phyloP scores from a whole-genome alignment of 2,329 filamentous ascomycete genomes.

The Neospermospora avenae region DNA sequence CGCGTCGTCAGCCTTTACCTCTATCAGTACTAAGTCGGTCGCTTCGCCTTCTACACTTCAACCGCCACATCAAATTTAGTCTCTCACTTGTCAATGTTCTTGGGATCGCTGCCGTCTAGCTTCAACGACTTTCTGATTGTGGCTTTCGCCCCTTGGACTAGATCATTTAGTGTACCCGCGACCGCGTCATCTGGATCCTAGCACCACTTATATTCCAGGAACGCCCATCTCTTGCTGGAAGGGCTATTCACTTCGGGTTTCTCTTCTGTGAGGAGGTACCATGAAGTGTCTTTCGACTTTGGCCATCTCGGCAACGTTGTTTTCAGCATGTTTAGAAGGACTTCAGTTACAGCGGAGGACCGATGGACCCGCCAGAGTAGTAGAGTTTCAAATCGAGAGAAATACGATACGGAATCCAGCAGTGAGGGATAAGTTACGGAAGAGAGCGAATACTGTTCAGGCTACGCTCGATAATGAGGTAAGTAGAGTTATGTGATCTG shows the following conservation, averaged over 20 bases:
- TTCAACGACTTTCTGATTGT: neutral
- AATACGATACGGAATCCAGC: constrained; percentile 29
- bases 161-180: constrained; percentile 12
- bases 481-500: constrained; percentile 8
- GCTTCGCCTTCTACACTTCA: neutral
- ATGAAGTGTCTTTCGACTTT: constrained; percentile 32
- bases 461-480: constrained; percentile 56
- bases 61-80: neutral
- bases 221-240: neutral
- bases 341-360: constrained; percentile 29
- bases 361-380: constrained; percentile 31
- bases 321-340: constrained; percentile 30
- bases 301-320: constrained; percentile 27
- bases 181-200: constrained; percentile 19
- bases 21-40: neutral
- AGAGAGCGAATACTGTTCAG: constrained; percentile 44
- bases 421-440: constrained; percentile 37
- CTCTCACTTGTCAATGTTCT: neutral
- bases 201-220: constrained; percentile 2
- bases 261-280: constrained; percentile 10
- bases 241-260: neutral
- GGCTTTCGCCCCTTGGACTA: constrained; percentile 9
- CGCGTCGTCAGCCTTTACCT: constrained; percentile 5
- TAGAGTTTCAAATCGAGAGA: constrained; percentile 33
- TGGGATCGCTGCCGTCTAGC: neutral